These are phyloP conservation scores for Diospyros lotus DNA, from an alignment of 148 eudicot genomes.

Conservation along the genomic window DNA sequence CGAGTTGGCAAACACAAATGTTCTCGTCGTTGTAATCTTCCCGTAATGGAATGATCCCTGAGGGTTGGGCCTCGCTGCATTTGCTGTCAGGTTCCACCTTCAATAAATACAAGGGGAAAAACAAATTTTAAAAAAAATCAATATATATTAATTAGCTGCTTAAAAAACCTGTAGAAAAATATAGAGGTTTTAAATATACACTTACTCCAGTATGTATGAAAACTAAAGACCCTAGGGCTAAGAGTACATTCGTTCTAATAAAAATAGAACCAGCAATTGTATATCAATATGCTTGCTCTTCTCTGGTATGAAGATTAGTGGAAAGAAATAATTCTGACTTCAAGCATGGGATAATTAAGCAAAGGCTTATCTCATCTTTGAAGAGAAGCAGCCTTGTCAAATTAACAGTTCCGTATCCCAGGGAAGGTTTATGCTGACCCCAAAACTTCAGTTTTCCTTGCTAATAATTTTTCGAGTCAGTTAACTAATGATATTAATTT, in stretches of 20 bases:
- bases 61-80: conserved; percentile 97
- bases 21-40: conserved; percentile 44
- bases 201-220: background rate
- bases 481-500: too few relatives aligned
- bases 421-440: background rate
- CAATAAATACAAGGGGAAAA: conserved; percentile 10
- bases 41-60: conserved; percentile 98
- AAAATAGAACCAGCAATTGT: too few relatives aligned
- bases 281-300: too few relatives aligned
- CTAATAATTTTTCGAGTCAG: background rate
- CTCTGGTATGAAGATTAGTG: too few relatives aligned
- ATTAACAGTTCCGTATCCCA: background rate
- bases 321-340: too few relatives aligned
- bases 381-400: too few relatives aligned
- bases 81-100: conserved; percentile 96
- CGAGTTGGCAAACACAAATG: conserved; percentile 62
- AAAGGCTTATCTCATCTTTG: too few relatives aligned
- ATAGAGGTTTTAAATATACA: too few relatives aligned
- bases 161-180: background rate
- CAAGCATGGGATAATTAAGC: too few relatives aligned
- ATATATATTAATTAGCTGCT: background rate
- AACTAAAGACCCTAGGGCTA: too few relatives aligned
- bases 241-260: background rate
- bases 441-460: background rate
- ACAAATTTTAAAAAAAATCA: background rate